Conservation (phyloP, 139 green algal genomes). For the Asterochloris sp. region DNA sequence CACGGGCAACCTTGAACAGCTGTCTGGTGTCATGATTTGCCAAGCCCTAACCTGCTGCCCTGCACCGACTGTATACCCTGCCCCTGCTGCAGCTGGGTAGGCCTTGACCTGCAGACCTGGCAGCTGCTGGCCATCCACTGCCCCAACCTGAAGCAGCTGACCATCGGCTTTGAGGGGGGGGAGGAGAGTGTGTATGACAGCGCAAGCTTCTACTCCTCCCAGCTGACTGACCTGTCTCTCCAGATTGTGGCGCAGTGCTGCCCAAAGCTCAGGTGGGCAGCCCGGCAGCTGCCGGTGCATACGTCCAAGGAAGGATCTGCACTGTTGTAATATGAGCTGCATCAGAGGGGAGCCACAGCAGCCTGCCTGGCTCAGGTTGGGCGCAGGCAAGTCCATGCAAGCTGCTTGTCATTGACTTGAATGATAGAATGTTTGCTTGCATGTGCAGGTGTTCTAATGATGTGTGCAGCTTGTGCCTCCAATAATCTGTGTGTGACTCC, state of each 20-base stretch:
- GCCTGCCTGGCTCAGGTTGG: neutral
- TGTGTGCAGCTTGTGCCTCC: neutral
- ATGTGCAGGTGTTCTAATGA: neutral
- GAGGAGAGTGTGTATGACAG: constrained; percentile 25
- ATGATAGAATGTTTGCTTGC: neutral
- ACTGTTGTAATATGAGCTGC: neutral
- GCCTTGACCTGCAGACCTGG: constrained; percentile 20
- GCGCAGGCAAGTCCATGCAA: neutral
- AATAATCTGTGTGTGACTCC: neutral
- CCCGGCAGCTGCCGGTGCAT: too few relatives aligned
- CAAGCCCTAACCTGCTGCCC: too few relatives aligned
- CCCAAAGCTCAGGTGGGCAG: neutral
- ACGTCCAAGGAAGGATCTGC: neutral
- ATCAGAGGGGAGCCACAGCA: neutral
- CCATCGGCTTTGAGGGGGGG: constrained; percentile 13
- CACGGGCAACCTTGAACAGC: too few relatives aligned
- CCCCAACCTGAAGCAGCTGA: constrained; percentile 26
- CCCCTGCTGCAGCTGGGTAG: constrained; percentile 4
- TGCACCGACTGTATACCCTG: too few relatives aligned
- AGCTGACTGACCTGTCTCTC: constrained; percentile 19
- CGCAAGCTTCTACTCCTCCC: constrained; percentile 17
- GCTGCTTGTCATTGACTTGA: neutral
- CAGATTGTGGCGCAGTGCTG: constrained; percentile 8
- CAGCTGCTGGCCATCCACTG: constrained; percentile 24
- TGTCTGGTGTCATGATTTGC: too few relatives aligned